Evolutionary conservation across 148 eudicot genomes (phyloP).

Genomic region (Euryodendron excelsum): DNA sequence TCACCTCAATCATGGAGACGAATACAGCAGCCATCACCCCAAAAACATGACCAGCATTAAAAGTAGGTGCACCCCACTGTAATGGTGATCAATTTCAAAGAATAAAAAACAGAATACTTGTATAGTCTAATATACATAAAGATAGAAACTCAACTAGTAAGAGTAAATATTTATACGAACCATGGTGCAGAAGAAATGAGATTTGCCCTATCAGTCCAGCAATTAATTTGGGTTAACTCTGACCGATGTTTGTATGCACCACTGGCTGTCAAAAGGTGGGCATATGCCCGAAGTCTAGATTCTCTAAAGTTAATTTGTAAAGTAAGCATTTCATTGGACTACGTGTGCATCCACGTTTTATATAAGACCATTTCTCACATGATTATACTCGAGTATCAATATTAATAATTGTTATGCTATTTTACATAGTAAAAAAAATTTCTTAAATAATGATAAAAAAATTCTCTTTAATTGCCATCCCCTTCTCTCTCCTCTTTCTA

Average conservation of each 20-base stretch:
- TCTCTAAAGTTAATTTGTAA: no score
- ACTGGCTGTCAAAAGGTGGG: constrained; percentile 92
- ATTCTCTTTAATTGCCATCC: no score
- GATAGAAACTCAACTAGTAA: not conserved
- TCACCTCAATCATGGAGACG: constrained; percentile 91
- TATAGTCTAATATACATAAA: no score
- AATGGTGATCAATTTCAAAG: constrained; percentile 18
- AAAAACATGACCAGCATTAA: constrained; percentile 88
- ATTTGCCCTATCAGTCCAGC: constrained; percentile 85
- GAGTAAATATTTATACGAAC: constrained; percentile 36
- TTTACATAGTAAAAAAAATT: no score
- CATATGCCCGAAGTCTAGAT: no score
- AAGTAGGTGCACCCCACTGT: constrained; percentile 99
- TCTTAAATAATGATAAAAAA: no score
- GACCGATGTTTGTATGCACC: constrained; percentile 95
- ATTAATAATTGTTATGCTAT: no score
- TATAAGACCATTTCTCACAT: no score
- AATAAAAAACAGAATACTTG: not conserved
- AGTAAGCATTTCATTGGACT: no score
- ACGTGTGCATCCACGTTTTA: no score
- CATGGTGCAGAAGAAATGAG: constrained; percentile 95
- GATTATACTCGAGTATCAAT: no score
- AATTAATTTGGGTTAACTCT: constrained; percentile 63
- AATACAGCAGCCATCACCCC: constrained; percentile 99
- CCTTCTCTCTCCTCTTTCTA: no score